These are phyloP conservation scores for Keqinozyma sinolaborantium DNA, from an alignment of 1,139 yeast genomes.

Conservation along the genomic window DNA sequence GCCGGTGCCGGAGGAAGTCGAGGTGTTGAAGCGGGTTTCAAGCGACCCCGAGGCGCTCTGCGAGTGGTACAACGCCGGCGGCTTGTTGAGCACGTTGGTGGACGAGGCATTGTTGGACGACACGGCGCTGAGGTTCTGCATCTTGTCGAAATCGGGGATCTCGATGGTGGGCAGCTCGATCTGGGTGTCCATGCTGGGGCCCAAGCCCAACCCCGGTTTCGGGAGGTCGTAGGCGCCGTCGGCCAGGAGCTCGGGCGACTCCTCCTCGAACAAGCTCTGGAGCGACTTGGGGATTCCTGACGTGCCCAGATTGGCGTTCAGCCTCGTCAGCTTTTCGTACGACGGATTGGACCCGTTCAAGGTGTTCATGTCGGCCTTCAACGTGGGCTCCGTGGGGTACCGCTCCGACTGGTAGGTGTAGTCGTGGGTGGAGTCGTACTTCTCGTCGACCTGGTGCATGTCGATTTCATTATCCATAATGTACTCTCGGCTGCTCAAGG, in stretches of 20 bases:
- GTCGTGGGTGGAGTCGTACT: conserved; percentile 32
- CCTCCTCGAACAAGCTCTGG: conserved; percentile 61
- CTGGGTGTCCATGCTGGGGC: conserved; percentile 7
- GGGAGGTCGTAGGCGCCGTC: conserved; percentile 13
- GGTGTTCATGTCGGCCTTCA: conserved; percentile 15
- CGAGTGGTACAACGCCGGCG: conserved; percentile 46
- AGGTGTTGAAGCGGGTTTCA: conserved; percentile 32
- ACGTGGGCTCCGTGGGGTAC: conserved; percentile 28
- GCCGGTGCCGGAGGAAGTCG: conserved; percentile 11
- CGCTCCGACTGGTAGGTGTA: conserved; percentile 22
- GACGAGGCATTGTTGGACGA: conserved; percentile 10
- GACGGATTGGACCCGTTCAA: conserved; percentile 9
- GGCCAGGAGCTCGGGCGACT: conserved; percentile 15
- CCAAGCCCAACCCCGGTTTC: conserved; percentile 8
- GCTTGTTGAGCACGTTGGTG: conserved; percentile 28
- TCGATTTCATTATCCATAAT: conserved; percentile 64
- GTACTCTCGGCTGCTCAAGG: conserved; percentile 68
- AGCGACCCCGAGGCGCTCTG: conserved; percentile 46
- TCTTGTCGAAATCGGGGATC: conserved; percentile 43
- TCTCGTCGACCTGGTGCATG: conserved; percentile 42
- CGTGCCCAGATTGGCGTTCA: neutral
- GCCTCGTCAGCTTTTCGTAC: neutral
- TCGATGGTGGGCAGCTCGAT: conserved; percentile 45
- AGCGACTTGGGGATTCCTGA: conserved; percentile 70
- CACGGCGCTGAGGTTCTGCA: conserved; percentile 17